phyloP scores from a whole-genome alignment of 495 filamentous ascomycete genomes.

The Podospora bellae-mahoneyi region DNA sequence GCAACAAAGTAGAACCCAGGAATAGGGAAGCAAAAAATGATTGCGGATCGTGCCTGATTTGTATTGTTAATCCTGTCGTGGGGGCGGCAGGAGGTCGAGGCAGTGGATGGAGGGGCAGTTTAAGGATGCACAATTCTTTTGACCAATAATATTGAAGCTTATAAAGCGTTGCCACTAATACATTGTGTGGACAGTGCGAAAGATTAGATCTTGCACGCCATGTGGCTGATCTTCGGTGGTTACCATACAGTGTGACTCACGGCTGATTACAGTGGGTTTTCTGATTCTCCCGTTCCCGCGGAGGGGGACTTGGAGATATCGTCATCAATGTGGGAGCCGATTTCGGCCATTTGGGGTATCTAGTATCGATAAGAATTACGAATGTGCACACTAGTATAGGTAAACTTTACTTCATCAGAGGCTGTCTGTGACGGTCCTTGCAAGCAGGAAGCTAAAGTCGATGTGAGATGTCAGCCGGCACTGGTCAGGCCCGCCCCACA shows the following conservation, averaged over 20 bases:
- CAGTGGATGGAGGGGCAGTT: background rate
- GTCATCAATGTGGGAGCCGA: background rate
- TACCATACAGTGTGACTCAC: background rate
- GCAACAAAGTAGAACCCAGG: background rate
- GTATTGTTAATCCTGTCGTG: background rate
- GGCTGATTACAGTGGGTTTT: background rate
- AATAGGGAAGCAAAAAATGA: background rate
- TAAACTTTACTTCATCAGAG: background rate
- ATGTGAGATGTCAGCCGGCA: background rate
- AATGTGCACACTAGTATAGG: background rate
- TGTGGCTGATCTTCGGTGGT: background rate
- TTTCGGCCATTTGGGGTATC: background rate
- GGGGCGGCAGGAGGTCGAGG: background rate
- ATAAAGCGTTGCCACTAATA: background rate
- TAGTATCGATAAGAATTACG: background rate
- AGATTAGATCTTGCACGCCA: background rate
- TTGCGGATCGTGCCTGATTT: background rate
- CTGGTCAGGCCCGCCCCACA: background rate
- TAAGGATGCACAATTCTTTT: background rate
- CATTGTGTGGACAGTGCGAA: background rate
- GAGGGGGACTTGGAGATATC: background rate
- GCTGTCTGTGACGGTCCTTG: background rate
- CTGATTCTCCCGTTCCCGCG: slow-evolving; percentile 2
- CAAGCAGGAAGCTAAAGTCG: background rate
- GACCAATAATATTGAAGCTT: background rate